Percentiles rank a stretch among this genome's conserved stretches.
Conservation (phyloP, 805 yeast genomes). For the Lachancea lanzarotensis region DNA sequence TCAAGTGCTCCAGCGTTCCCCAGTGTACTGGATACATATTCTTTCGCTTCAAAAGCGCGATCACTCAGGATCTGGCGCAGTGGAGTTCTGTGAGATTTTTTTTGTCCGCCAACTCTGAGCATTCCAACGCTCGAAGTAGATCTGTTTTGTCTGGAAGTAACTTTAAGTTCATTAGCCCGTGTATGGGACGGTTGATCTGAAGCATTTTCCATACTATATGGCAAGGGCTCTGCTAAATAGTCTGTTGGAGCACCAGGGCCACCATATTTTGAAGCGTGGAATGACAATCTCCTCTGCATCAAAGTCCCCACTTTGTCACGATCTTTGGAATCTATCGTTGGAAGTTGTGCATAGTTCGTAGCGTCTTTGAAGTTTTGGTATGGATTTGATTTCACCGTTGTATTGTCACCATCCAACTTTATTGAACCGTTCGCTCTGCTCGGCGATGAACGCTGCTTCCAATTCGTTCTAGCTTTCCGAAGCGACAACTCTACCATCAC, state of each 20-base stretch:
- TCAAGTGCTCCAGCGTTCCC: slow-evolving; percentile 63
- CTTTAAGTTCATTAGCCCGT: background rate
- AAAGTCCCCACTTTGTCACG: slow-evolving; percentile 36
- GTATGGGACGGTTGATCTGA: background rate
- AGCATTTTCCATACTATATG: slow-evolving; percentile 8
- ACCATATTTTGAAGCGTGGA: slow-evolving; percentile 31
- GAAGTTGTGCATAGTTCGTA: slow-evolving; percentile 20
- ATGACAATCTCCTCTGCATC: slow-evolving; percentile 41
- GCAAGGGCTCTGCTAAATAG: slow-evolving; percentile 25
- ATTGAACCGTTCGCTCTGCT: slow-evolving; percentile 10
- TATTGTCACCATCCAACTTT: slow-evolving; percentile 8
- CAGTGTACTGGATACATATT: slow-evolving; percentile 44
- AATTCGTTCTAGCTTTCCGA: slow-evolving; percentile 28
- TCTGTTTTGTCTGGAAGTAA: background rate
- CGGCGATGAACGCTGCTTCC: slow-evolving; percentile 20
- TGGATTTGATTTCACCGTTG: slow-evolving; percentile 15
- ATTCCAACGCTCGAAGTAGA: background rate
- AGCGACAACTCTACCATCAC: slow-evolving; percentile 32
- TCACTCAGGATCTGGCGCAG: slow-evolving; percentile 34
- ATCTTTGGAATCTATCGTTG: slow-evolving; percentile 32
- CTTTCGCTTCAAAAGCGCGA: slow-evolving; percentile 41
- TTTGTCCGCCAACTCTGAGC: slow-evolving; percentile 1
- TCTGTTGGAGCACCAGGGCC: slow-evolving; percentile 28
- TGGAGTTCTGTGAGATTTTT: slow-evolving; percentile 11
- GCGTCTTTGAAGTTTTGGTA: slow-evolving; percentile 18